Base-by-base conservation (phyloP, 129 eudicot genomes). In the Gnaphalium uliginosum region DNA sequence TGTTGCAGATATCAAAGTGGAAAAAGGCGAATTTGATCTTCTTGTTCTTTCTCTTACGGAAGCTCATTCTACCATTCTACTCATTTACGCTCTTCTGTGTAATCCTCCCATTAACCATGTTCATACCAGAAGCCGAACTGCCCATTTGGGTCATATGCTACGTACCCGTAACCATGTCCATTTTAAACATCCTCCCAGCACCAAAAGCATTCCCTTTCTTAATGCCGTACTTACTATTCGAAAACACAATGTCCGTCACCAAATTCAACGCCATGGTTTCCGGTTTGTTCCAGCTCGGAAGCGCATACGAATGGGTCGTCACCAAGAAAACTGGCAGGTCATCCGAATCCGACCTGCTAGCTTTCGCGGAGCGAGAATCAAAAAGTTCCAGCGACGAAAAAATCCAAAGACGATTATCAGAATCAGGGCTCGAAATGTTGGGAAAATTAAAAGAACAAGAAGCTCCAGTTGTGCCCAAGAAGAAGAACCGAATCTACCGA, bases 221-320 rank as follows among this genome's bases (percentile, higher is more conserved):
- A 73, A 85, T 93, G 88, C 98, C 98, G n/a, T 93, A 89, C 78
- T 82, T 93, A 5, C 78, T 90, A 32, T 93, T 93, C 54, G 98
- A 93, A 24, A 93, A 93, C 90, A 93, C 98, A 66, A 93, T 93
- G 98, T 93, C 98, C 0, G 96, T 93, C 56, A 93, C 98, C 68
- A 93, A 89, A 68, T 91, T 91, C 87, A 86, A 91, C 65, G 97
- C 97, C 5, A 91, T 91, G 97, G 77, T 91, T 48, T 87, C 98
- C 2, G 98, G 98, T 1, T 79, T 92, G 29, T 93, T 93, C 79
- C 98, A 93, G 86, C 96, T 93, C 19, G 98, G 98, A 74, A 90
- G 98, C 33, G 85, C 98, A 1, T 90, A 92, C 22, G 98, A 93
- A 72, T 93, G 98, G 98, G 96, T 93, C 1, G 98, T 93, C 27